These are phyloP conservation scores for Neolentinus lepideus DNA, from an alignment of 1,284 basidiomycete species.

Conservation along the genomic window DNA sequence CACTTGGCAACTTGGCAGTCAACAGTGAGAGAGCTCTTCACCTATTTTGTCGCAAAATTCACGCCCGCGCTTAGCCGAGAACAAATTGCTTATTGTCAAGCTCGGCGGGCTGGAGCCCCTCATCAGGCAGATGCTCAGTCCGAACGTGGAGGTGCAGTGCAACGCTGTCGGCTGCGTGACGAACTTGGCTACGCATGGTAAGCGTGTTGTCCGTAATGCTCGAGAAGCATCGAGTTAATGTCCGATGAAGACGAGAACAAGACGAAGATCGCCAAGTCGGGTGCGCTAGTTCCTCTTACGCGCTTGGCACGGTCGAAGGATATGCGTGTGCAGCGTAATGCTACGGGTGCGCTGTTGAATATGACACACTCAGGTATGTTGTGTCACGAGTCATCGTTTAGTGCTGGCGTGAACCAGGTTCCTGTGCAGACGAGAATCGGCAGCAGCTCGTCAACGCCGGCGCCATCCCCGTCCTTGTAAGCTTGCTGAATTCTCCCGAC, in stretches of 20 bases:
- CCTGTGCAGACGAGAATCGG: conserved; percentile 83
- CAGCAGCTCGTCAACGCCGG: conserved; percentile 99
- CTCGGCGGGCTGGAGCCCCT: conserved; percentile 96
- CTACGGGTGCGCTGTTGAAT: conserved; percentile 95
- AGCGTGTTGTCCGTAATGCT: conserved; percentile 18
- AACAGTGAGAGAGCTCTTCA: conserved; percentile 65
- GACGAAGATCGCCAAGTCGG: conserved; percentile 99
- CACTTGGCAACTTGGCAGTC: conserved; percentile 97
- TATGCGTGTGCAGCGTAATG: conserved; percentile 98
- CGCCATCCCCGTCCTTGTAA: conserved; percentile 96
- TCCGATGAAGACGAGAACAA: conserved; percentile 87
- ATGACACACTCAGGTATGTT: conserved; percentile 95
- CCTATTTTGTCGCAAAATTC: conserved; percentile 10
- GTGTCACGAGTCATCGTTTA: conserved; percentile 5
- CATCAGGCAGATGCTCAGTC: conserved; percentile 98
- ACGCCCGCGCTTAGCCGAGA: conserved; percentile 68
- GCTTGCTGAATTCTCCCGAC: conserved; percentile 92
- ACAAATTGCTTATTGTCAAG: conserved; percentile 98
- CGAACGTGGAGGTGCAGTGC: conserved; percentile 99
- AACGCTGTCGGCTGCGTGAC: conserved; percentile 99
- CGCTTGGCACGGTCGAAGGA: conserved; percentile 96
- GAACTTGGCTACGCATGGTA: conserved; percentile 96
- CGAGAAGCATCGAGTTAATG: background rate
- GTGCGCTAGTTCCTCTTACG: conserved; percentile 94
- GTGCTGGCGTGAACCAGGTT: conserved; percentile 6